Base-by-base conservation (phyloP, 2,329 filamentous ascomycete species). In the Thelonectria discophora region DNA sequence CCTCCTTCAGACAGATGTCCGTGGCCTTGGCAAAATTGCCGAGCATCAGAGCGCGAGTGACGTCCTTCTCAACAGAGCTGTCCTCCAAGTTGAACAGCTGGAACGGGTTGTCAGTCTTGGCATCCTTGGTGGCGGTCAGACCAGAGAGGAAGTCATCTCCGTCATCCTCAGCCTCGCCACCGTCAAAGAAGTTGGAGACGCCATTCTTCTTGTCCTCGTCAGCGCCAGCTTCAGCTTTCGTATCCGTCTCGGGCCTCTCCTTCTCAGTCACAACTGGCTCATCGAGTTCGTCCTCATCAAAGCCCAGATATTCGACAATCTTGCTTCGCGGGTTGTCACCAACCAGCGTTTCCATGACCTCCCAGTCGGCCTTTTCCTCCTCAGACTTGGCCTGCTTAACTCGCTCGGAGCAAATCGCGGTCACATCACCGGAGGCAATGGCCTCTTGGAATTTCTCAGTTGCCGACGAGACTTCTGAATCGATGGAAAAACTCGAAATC, bases 291-390 rank as follows among this genome's bases (percentile, higher is more conserved):
- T 82, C 80, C 60, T 90, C 87, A 30, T 87, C 82, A 77, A 98
- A 94, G n/a, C 94, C 95, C 17, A 99, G 86, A 74, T 96, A 94
- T 68, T 96, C 90, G 20, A 95, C 86, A 59, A 99, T 89, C 74
- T 92, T 89, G 75, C 90, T 90, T 43, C 94, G 88, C n/a, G 93
- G 91, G 72, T 94, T 94, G 30, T 91, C 88, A 3, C 92, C 90
- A 50, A 94, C 90, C 63, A 99, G 79, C 2, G 93, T 95, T 76
- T 95, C 89, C 76, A 99, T 92, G 39, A 98, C 93, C 67, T 91
- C 90, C 95, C 95, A 99, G 77, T 98, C 94, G 4, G 92, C 91
- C 81, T 93, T 97, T 75, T 98, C 95, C 67, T 97, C 93, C 1
- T 97, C 94, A 0, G 88, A 92, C 72, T 88, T 88, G 17, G 94